Evolutionary conservation across 805 yeast species (phyloP).

Genomic region (Metschnikowia vanudenii): DNA sequence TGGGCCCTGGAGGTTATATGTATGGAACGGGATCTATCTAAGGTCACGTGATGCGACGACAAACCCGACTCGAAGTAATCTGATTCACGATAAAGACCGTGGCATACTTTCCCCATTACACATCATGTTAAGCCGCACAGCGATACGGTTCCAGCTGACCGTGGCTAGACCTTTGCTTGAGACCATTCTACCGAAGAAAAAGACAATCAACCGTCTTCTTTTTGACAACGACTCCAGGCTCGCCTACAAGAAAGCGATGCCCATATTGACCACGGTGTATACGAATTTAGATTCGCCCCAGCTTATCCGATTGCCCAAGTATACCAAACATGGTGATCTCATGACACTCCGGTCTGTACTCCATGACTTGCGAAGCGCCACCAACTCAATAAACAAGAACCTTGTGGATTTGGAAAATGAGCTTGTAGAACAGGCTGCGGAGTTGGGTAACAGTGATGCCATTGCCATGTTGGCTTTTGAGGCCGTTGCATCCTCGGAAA

Average conservation of each 20-base stretch:
- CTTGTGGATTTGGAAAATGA: slow-evolving; percentile 65
- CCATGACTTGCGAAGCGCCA: slow-evolving; percentile 56
- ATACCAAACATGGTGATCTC: slow-evolving; percentile 54
- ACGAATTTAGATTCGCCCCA: slow-evolving; percentile 43
- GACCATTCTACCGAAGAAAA: slow-evolving; percentile 54
- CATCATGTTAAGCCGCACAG: slow-evolving; percentile 4
- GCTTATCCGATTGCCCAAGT: slow-evolving; percentile 41
- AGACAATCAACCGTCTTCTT: slow-evolving; percentile 53
- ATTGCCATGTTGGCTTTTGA: slow-evolving; percentile 70
- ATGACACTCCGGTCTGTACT: slow-evolving; percentile 68
- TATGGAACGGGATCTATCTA: too few species aligned
- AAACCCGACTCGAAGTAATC: too few species aligned
- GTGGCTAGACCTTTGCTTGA: slow-evolving; percentile 26
- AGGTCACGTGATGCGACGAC: background rate
- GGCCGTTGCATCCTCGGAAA: slow-evolving; percentile 37
- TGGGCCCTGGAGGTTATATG: too few species aligned
- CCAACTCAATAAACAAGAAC: slow-evolving; percentile 57
- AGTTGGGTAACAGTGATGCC: slow-evolving; percentile 78
- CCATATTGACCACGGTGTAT: slow-evolving; percentile 53
- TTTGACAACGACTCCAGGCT: slow-evolving; percentile 66
- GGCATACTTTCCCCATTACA: too few species aligned
- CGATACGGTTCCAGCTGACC: slow-evolving; percentile 8
- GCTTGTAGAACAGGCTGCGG: slow-evolving; percentile 81
- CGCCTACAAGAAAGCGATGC: slow-evolving; percentile 52
- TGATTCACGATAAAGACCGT: too few species aligned